Evolutionary conservation across 139 green algal species (phyloP).

Genomic region (Tetraselmis chui): DNA sequence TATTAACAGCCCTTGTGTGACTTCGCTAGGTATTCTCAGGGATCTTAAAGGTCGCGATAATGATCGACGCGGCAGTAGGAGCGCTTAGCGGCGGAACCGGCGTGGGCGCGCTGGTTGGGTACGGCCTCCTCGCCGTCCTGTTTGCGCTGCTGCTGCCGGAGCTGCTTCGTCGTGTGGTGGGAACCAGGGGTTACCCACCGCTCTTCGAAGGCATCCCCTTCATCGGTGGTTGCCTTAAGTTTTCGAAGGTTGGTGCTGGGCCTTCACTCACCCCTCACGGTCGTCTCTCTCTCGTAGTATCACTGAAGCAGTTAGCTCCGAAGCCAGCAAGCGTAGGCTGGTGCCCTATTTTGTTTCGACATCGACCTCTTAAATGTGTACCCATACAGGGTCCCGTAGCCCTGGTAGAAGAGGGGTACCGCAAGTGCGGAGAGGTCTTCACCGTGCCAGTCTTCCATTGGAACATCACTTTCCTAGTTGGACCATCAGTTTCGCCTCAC

Average conservation of each 20-base stretch:
- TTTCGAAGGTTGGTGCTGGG: slow-evolving; percentile 52
- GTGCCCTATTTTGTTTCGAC: too few relatives aligned
- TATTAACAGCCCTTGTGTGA: too few relatives aligned
- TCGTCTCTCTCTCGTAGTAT: too few relatives aligned
- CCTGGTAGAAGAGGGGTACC: slow-evolving; percentile 76
- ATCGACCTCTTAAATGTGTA: too few relatives aligned
- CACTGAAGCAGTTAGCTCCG: too few relatives aligned
- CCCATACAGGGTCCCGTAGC: slow-evolving; percentile 64
- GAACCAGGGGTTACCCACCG: slow-evolving; percentile 43
- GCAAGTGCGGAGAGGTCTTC: slow-evolving; percentile 84
- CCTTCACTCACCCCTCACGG: too few relatives aligned
- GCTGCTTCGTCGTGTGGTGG: slow-evolving; percentile 25
- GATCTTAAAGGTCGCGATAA: too few relatives aligned
- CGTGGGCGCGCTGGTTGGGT: neutral
- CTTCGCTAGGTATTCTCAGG: too few relatives aligned
- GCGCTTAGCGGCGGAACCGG: neutral
- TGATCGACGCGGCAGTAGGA: neutral
- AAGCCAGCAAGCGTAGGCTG: too few relatives aligned
- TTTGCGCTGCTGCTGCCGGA: slow-evolving; percentile 20
- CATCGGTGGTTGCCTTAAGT: slow-evolving; percentile 91
- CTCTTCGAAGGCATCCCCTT: slow-evolving; percentile 80
- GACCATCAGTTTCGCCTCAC: slow-evolving; percentile 74
- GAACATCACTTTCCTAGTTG: slow-evolving; percentile 93
- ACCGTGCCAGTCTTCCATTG: slow-evolving; percentile 94
- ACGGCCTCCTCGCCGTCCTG: neutral